Percentiles rank a stretch among this genome's conserved stretches.
Conservation (phyloP, 371 early-diverging fungal species). For the Rhizomucor miehei region DNA sequence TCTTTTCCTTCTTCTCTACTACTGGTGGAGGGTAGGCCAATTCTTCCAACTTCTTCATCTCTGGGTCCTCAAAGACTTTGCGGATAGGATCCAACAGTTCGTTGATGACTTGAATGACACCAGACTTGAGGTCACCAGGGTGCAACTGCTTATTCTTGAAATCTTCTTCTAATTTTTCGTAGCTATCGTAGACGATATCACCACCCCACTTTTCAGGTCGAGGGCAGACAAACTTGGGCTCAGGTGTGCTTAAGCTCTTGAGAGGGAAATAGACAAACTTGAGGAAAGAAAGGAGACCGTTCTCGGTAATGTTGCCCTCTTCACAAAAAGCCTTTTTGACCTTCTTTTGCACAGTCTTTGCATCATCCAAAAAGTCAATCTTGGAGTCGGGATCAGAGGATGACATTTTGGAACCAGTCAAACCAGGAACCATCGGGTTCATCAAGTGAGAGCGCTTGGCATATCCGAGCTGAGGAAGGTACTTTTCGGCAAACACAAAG, state of each 20-base stretch:
- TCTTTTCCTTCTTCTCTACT: slow-evolving; percentile 20
- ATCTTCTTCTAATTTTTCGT: slow-evolving; percentile 80
- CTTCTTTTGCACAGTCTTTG: slow-evolving; percentile 88
- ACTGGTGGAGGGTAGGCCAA: slow-evolving; percentile 69
- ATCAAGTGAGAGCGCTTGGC: slow-evolving; percentile 98
- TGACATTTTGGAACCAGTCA: slow-evolving; percentile 98
- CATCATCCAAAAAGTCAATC: slow-evolving; percentile 95
- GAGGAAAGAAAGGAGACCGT: slow-evolving; percentile 92
- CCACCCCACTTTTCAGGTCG: slow-evolving; percentile 93
- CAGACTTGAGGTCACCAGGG: slow-evolving; percentile 97
- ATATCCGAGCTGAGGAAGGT: slow-evolving; percentile 96
- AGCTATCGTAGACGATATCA: slow-evolving; percentile 68
- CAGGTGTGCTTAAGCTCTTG: slow-evolving; percentile 52
- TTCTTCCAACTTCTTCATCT: slow-evolving; percentile 60
- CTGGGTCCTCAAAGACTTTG: slow-evolving; percentile 65
- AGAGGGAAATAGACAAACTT: slow-evolving; percentile 92
- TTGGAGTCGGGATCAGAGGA: slow-evolving; percentile 98
- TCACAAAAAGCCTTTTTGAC: slow-evolving; percentile 98
- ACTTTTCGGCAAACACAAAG: slow-evolving; percentile 97
- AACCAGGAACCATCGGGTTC: slow-evolving; percentile 99
- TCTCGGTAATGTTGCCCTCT: slow-evolving; percentile 94
- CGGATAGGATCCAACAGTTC: slow-evolving; percentile 92
- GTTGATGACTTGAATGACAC: slow-evolving; percentile 85
- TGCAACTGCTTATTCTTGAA: slow-evolving; percentile 89
- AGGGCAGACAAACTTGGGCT: slow-evolving; percentile 64